Evolutionary conservation across 192 early-diverging fungal species (phyloP).

Genomic region (Umbelopsis isabellina): DNA sequence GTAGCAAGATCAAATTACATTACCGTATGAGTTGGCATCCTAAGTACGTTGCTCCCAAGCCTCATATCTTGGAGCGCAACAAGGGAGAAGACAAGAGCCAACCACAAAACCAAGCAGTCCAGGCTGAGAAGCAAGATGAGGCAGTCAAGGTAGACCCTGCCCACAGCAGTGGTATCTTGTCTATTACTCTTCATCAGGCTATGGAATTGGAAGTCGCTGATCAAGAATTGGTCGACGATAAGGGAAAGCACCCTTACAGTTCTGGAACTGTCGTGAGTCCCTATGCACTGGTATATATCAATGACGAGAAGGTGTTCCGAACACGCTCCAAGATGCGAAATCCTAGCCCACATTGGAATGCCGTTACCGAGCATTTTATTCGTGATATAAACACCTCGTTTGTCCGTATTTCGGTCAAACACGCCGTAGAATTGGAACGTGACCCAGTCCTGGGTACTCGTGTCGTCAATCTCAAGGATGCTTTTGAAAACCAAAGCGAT

Average conservation of each 20-base stretch:
- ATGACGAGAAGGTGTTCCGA: slow-evolving; percentile 31
- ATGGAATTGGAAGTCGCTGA: slow-evolving; percentile 30
- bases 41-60: slow-evolving; percentile 26
- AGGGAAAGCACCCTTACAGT: slow-evolving; percentile 29
- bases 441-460: slow-evolving; percentile 31
- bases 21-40: slow-evolving; percentile 33
- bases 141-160: not conserved
- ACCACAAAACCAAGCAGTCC: not conserved
- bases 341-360: slow-evolving; percentile 37
- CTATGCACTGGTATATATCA: slow-evolving; percentile 33
- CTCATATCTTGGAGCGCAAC: slow-evolving; percentile 16
- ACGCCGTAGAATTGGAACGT: slow-evolving; percentile 28
- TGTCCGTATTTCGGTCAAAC: slow-evolving; percentile 28
- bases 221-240: slow-evolving; percentile 23
- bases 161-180: slow-evolving; percentile 25
- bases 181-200: slow-evolving; percentile 28
- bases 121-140: not conserved
- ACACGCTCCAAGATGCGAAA: slow-evolving; percentile 22
- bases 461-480: slow-evolving; percentile 15
- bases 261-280: slow-evolving; percentile 25
- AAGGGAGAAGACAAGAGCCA: not conserved
- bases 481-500: slow-evolving; percentile 22
- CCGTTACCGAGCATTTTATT: slow-evolving; percentile 32
- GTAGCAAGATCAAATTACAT: slow-evolving; percentile 30
- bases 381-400: slow-evolving; percentile 4